Conservation (phyloP, 768 basidiomycete species). For the Boletus reticuloceps region DNA sequence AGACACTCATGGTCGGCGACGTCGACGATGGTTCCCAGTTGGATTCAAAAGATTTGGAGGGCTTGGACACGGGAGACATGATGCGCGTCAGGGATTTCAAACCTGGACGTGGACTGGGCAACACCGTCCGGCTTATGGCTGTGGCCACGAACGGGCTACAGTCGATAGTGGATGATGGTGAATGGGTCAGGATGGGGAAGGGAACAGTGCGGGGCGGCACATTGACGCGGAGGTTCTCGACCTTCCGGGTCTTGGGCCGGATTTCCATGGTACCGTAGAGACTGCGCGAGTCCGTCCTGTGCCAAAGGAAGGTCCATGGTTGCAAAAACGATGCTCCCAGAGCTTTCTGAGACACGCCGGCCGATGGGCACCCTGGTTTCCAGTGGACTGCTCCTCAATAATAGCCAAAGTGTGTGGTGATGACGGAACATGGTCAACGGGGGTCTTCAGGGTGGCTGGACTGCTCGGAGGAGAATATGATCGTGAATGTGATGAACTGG, state of each 20-base stretch:
- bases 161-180: slow-evolving; percentile 15
- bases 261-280: slow-evolving; percentile 1
- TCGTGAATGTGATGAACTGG: slow-evolving; percentile 36
- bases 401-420: slow-evolving; percentile 32
- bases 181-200: slow-evolving; percentile 16
- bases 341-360: slow-evolving; percentile 15
- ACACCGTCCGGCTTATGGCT: background rate
- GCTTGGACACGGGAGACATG: slow-evolving; percentile 23
- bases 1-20: slow-evolving; percentile 20
- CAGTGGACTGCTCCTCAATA: slow-evolving; percentile 36
- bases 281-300: slow-evolving; percentile 20
- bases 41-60: slow-evolving; percentile 1
- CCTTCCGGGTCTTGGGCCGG: slow-evolving; percentile 26
- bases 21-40: slow-evolving; percentile 5
- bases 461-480: slow-evolving; percentile 34
- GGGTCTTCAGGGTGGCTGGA: slow-evolving; percentile 31
- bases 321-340: slow-evolving; percentile 24
- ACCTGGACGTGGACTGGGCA: slow-evolving; percentile 5
- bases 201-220: slow-evolving; percentile 19
- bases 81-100: slow-evolving; percentile 26
- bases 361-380: slow-evolving; percentile 12
- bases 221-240: slow-evolving; percentile 30
- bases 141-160: background rate
- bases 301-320: slow-evolving; percentile 12
- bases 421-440: slow-evolving; percentile 26